Evolutionary conservation across 1,139 yeast species (phyloP).

Genomic region (Zygotorulaspora mrakii): DNA sequence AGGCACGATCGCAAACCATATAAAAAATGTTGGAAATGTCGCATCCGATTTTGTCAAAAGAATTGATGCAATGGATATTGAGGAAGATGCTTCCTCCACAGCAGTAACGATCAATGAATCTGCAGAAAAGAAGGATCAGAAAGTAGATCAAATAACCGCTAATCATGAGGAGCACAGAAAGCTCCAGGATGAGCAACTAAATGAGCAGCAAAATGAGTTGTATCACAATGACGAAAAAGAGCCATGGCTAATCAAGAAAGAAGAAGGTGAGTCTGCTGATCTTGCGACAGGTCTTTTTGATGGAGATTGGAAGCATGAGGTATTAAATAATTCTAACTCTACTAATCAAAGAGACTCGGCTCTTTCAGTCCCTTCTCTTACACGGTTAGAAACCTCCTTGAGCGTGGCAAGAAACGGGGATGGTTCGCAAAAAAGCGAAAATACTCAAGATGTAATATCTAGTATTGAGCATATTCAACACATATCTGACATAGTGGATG

Average conservation of each 20-base stretch:
- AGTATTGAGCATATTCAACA: background rate
- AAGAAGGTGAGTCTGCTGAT: too few species aligned
- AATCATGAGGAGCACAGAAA: background rate
- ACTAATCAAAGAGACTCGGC: too few species aligned
- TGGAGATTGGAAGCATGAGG: too few species aligned
- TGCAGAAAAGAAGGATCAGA: background rate
- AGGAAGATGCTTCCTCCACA: conserved; percentile 3
- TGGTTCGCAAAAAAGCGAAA: too few species aligned
- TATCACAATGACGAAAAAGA: too few species aligned
- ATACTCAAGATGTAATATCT: background rate
- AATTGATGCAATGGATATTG: conserved; percentile 16
- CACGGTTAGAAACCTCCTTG: too few species aligned
- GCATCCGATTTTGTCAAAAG: conserved; percentile 19
- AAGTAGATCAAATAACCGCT: background rate
- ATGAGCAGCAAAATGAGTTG: background rate
- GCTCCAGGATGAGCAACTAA: background rate
- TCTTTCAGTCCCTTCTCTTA: too few species aligned
- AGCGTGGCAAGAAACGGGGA: too few species aligned
- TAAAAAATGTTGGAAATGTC: conserved; percentile 16
- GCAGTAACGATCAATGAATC: background rate
- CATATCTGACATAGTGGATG: background rate
- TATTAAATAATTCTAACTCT: too few species aligned
- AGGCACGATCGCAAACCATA: conserved; percentile 13
- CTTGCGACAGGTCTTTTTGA: too few species aligned
- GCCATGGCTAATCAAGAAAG: too few species aligned